phyloP scores from a whole-genome alignment of 2,329 filamentous ascomycete species.

The Hypomyces rosellus region DNA sequence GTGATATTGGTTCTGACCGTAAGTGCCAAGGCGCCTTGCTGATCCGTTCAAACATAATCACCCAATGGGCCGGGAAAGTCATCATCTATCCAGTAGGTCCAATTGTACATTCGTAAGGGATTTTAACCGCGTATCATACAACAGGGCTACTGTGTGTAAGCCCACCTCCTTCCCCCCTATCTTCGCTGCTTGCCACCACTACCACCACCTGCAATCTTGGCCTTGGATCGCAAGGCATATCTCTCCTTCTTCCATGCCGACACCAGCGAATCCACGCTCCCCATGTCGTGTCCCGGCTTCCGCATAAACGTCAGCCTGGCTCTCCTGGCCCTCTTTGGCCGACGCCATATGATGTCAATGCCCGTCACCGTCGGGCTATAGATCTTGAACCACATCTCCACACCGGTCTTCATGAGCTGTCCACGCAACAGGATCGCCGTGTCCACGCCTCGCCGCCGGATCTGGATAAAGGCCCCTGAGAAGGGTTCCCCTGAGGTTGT shows the following conservation, averaged over 20 bases:
- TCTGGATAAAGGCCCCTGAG: conserved; percentile 78
- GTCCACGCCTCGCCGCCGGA: conserved; percentile 82
- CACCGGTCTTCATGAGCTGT: conserved; percentile 76
- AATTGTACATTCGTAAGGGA: conserved; percentile 5
- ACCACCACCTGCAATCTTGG: conserved; percentile 20
- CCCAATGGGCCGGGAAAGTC: too few species aligned
- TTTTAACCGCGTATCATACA: conserved; percentile 7
- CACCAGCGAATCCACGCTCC: conserved; percentile 77
- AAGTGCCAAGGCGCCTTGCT: too few species aligned
- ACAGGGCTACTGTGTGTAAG: neutral
- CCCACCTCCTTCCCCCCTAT: too few species aligned
- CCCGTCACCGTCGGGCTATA: conserved; percentile 84
- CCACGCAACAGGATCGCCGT: conserved; percentile 82
- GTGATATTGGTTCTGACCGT: too few species aligned
- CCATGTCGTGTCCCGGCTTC: conserved; percentile 79
- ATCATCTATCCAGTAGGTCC: neutral
- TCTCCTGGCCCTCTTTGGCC: conserved; percentile 75
- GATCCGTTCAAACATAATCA: too few species aligned
- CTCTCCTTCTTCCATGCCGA: conserved; percentile 43
- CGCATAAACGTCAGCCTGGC: conserved; percentile 89
- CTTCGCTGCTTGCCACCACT: conserved; percentile 14
- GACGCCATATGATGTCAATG: conserved; percentile 88
- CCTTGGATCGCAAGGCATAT: conserved; percentile 31
- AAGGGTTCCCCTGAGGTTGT: conserved; percentile 79
- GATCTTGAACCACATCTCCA: conserved; percentile 97